These are phyloP conservation scores for Dimargaris cristalligena DNA, from an alignment of 192 early-diverging fungal genomes.

Conservation along the genomic window DNA sequence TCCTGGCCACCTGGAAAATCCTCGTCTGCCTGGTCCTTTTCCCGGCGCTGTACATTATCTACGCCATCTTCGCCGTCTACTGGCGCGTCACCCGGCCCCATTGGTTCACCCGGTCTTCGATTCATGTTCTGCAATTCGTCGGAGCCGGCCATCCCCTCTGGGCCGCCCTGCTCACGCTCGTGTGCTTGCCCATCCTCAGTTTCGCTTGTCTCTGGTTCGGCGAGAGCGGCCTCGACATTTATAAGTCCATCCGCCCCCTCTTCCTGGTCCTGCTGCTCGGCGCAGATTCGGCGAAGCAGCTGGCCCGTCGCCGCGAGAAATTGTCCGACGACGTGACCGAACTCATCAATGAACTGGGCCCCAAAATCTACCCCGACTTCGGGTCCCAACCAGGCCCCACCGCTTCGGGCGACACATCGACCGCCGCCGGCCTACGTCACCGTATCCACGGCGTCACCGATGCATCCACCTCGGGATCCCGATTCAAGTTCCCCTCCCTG, in stretches of 20 bases:
- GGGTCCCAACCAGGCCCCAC: too few relatives aligned
- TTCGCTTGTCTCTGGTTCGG: conserved; percentile 59
- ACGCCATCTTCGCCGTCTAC: conserved; percentile 39
- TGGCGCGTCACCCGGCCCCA: conserved; percentile 21
- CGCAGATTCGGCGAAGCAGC: conserved; percentile 34
- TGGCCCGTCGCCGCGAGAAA: conserved; percentile 49
- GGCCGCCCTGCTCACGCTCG: conserved; percentile 21
- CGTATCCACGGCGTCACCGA: background rate
- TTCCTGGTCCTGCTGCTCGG: conserved; percentile 49
- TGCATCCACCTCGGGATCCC: background rate
- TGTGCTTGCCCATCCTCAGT: conserved; percentile 44
- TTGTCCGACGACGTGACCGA: conserved; percentile 61
- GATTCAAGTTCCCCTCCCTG: conserved; percentile 25
- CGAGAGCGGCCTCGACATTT: conserved; percentile 56
- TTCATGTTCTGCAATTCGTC: conserved; percentile 14
- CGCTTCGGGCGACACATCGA: conserved; percentile 13
- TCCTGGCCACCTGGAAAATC: conserved; percentile 92
- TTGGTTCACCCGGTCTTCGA: conserved; percentile 14
- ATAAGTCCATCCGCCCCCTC: conserved; percentile 68
- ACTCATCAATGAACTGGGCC: conserved; percentile 72
- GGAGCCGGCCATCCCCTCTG: conserved; percentile 14
- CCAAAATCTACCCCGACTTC: conserved; percentile 61
- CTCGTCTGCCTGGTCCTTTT: conserved; percentile 57
- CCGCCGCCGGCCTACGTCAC: background rate
- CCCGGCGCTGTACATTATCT: conserved; percentile 54